phyloP scores from a whole-genome alignment of 1,284 basidiomycete species.

The Waitea zeae region DNA sequence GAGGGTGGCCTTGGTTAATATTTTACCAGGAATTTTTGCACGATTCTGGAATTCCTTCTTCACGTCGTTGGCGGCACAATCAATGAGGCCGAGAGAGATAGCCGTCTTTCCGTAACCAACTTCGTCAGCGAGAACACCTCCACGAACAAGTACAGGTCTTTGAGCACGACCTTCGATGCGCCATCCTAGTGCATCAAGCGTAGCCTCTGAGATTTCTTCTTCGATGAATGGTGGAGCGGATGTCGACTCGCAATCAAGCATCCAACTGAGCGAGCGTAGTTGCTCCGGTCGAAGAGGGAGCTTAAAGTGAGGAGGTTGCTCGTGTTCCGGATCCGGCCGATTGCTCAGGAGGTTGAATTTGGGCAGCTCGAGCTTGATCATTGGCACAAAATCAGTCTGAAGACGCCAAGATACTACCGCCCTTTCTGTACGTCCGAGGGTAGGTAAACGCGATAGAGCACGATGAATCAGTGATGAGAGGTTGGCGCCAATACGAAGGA shows the following conservation, averaged over 20 bases:
- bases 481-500: constrained; percentile 78
- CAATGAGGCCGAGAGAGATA: constrained; percentile 81
- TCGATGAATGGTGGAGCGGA: constrained; percentile 67
- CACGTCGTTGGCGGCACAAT: constrained; percentile 42
- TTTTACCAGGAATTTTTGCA: constrained; percentile 43
- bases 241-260: constrained; percentile 65
- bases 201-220: constrained; percentile 87
- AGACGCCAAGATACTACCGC: constrained; percentile 64
- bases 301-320: constrained; percentile 69
- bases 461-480: constrained; percentile 78
- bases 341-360: constrained; percentile 68
- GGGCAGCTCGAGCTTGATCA: constrained; percentile 39
- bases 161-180: constrained; percentile 83
- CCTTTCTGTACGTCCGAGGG: constrained; percentile 27
- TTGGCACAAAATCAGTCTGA: constrained; percentile 58
- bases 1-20: constrained; percentile 64
- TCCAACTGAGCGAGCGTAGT: constrained; percentile 83
- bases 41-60: constrained; percentile 36
- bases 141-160: constrained; percentile 58
- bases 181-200: constrained; percentile 78
- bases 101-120: constrained; percentile 97
- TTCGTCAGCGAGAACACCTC: constrained; percentile 89
- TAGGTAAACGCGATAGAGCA: constrained; percentile 68
- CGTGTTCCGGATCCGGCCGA: constrained; percentile 53
- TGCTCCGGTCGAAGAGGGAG: constrained; percentile 69